Evolutionary conservation across 305 asterid species (phyloP), one percentile per base, ranked within the genome.

Genomic region (Fraxinus platypoda): DNA sequence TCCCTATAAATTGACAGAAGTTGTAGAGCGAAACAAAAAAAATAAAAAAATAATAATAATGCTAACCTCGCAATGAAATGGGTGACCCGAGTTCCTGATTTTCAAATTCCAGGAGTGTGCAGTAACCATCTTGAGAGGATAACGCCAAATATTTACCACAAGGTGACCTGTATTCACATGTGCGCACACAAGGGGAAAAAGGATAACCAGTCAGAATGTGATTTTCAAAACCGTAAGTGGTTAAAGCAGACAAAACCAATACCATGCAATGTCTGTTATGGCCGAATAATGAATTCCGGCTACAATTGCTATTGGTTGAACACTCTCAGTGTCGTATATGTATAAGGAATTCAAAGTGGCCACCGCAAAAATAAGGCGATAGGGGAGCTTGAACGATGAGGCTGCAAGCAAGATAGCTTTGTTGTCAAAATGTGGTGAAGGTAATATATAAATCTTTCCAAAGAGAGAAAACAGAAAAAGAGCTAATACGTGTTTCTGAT

Each of bases 221-320:
- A 62, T 21, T 7, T 78, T 43, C 6, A 41, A 37, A 19, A 43
- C 62, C 57, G 79, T 17, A 37, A 70, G 46, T 38, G 77, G 38
- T n/a, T 4, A 9, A 79, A 78, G 15, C n/a, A 15, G 72, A 80
- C 79, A 31, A 6, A 37, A 77, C 7, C 8, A 73, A 81, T 91
- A 94, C 99, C 99, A 94, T 84, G 98, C 93, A 85, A 95, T 93
- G 89, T 94, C 98, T 41, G 97, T 94, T 79, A 94, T 86, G 52
- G 98, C 93, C 8, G 96, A 95, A 88, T 96, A 96, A 82, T 96
- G 99, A 87, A 94, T 89, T 81, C 98, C 98, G 80, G 98, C 97
- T 35, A 92, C 84, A 2, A 96, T 34, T 11, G 91, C 89, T 78
- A 96, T 91, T 26, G 99, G 99, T 80, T 94, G 95, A 84, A 91